Conservation (phyloP, 2,329 filamentous ascomycete species). For the Clonostachys rhizophaga region DNA sequence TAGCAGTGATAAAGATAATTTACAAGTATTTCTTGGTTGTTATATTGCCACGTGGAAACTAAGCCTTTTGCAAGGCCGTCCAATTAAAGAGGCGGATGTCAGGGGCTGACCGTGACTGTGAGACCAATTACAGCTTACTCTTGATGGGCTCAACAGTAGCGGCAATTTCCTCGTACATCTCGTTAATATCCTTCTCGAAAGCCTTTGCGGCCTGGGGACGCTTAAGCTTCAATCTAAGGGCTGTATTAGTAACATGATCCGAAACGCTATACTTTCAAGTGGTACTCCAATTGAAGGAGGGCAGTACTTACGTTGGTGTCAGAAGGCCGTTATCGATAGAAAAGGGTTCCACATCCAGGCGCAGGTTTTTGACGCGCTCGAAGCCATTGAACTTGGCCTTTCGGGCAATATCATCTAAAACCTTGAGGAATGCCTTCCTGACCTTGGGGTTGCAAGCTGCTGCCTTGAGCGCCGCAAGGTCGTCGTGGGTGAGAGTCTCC, state of each 20-base stretch:
- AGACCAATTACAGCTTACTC: constrained; percentile 35
- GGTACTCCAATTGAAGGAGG: not conserved
- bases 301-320: constrained; percentile 72
- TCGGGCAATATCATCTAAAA: constrained; percentile 73
- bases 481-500: constrained; percentile 56
- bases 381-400: constrained; percentile 89
- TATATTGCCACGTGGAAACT: too few species aligned
- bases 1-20: too few species aligned
- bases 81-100: too few species aligned
- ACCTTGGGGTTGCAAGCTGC: constrained; percentile 68
- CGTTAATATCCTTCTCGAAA: constrained; percentile 47
- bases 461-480: constrained; percentile 62
- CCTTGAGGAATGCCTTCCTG: constrained; percentile 67
- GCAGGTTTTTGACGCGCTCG: constrained; percentile 72
- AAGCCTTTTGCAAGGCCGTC: too few species aligned
- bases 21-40: too few species aligned
- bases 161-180: constrained; percentile 52
- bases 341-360: constrained; percentile 83
- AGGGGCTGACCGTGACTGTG: too few species aligned
- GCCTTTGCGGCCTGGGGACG: constrained; percentile 49
- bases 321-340: constrained; percentile 87
- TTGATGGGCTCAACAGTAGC: constrained; percentile 24
- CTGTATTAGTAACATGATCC: constrained; percentile 7
- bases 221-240: constrained; percentile 52
- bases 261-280: too few species aligned